Base-by-base conservation (phyloP, 2,329 filamentous ascomycete genomes). In the Fusarium liriodendri region DNA sequence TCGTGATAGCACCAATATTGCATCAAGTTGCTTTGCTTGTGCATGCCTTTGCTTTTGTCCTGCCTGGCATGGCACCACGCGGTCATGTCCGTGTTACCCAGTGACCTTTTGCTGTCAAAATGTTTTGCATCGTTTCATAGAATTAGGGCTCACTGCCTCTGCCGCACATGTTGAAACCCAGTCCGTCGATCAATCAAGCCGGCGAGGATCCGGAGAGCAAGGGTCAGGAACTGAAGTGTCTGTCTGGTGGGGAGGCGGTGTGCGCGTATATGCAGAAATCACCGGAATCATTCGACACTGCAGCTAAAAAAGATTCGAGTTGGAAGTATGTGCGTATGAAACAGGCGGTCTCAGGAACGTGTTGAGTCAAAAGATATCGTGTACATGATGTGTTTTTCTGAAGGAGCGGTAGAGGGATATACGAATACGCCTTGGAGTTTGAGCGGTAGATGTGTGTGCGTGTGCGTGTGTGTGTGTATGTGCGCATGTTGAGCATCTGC, bases 261-360 rank as follows among this genome's bases (percentile, higher is more conserved):
- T 71, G 71, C 65, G 64, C 42, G 40, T 62, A 25, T 22, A 45
- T 72, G 68, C 58, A 59, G 45, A 69, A 45, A 40, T 38, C 58
- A 62, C 59, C 60, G 71, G 67, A 67, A 60, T 73, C 52, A 35
- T 74, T 73, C 60, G 50, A 60, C 40, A 47, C 60, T 68, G 71
- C 55, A 64, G 59, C 40, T 52, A 33, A 35, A 37, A 37, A 58
- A 58, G 29, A 37, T 42, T 42, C 47, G 52, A 71, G 54, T 64
- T 62, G 55, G 67, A 57, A n/a, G 29, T 47, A 42, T 18, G 8
- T 38, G 16, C 20, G 40, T 42, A 50, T 29, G 61, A 64, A 73
- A 74, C 67, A 68, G 38, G 71, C 71, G 71, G 71, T 73, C 71
- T 47, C 55, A 40, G 22, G 35, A 40, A 59, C 22, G 32, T 58